These are phyloP conservation scores for Salicornia ramosissima DNA, from an alignment of 148 eudicot genomes.

Conservation along the genomic window DNA sequence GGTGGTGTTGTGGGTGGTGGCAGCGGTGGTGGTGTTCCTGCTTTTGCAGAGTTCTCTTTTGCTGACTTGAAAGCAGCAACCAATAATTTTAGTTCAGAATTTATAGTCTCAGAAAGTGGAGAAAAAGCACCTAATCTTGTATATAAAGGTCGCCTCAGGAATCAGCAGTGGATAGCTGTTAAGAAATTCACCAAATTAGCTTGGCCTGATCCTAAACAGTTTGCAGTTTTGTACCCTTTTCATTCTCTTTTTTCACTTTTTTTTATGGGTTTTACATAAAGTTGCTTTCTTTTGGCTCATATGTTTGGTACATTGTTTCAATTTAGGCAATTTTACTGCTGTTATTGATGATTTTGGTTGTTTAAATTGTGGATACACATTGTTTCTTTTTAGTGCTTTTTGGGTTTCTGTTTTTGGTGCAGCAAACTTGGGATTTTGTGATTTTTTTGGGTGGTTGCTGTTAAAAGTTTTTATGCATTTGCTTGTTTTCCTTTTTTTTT, in stretches of 20 bases:
- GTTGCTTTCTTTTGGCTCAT: background rate
- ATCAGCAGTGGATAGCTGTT: conserved; percentile 71
- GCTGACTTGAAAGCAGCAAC: conserved; percentile 70
- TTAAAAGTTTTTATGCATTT: background rate
- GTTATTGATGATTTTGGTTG: conserved; percentile 11
- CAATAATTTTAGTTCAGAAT: conserved; percentile 53
- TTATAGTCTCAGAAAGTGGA: conserved; percentile 74
- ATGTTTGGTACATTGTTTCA: conserved; percentile 1
- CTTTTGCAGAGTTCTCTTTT: conserved; percentile 55
- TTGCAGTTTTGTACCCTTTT: conserved; percentile 39
- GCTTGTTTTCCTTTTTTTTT: background rate
- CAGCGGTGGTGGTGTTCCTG: conserved; percentile 27
- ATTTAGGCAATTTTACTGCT: background rate
- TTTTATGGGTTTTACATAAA: conserved; percentile 13
- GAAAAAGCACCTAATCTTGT: conserved; percentile 71
- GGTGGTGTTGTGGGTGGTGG: background rate
- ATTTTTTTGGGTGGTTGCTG: background rate
- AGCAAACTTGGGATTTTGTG: background rate
- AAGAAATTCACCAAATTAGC: conserved; percentile 73
- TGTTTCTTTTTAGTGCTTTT: background rate
- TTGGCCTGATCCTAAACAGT: conserved; percentile 89
- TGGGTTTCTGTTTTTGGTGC: background rate
- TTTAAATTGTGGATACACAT: conserved; percentile 3
- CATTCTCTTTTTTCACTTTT: background rate
- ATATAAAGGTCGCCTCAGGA: conserved; percentile 60